Evolutionary conservation across 1,284 basidiomycete genomes (phyloP), one percentile per base, ranked within the genome.

Genomic region (Trichosporon sp.): DNA sequence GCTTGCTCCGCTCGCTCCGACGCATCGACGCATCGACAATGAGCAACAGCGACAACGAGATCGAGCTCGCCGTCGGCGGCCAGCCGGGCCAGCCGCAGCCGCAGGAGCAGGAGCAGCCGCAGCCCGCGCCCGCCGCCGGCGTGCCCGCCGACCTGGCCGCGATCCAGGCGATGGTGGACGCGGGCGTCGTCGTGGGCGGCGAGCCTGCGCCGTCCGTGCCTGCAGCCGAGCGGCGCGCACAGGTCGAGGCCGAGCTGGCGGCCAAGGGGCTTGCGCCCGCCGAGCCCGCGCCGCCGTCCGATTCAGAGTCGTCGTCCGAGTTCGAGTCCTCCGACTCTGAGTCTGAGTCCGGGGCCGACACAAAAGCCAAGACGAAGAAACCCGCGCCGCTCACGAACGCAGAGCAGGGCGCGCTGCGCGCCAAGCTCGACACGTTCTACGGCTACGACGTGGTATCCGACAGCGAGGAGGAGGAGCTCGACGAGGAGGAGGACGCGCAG

Each of bases 121-220:
- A 5, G 11, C 53, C 13, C 21, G 29, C 3, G 27, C 53, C n/a
- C 53, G 56, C 27, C 7, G 15, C 56, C 15, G 8, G 18, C 18
- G 27, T 60, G 15, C 21, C 56, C 1, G 21, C 56, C 70, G 81
- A 83, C 72, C 66, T 83, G 11, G 73, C 75, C 15, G 65, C 77
- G 27, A 83, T 83, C 68, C 76, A 77, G 73, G 75, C 79, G 63
- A 77, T 83, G 73, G 80, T 83, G 0, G 74, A 73, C 18, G 69
- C 68, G n/a, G 74, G 80, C 38, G 73, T 77, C 42, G 81, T 79
- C 6, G 79, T 80, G 29, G 80, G 80, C 2, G 68, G 76, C 1
- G 64, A 80, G 12, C 80, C 80, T 0, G 70, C 74, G 0, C 34
- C 80, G 4, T 66, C 51, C 8, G 76, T 79, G 71, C 70, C 72